Percentiles rank a stretch among this genome's conserved stretches.
These are phyloP conservation scores for Fusarium algeriense DNA, from an alignment of 2,329 filamentous ascomycete genomes.

Conservation along the genomic window DNA sequence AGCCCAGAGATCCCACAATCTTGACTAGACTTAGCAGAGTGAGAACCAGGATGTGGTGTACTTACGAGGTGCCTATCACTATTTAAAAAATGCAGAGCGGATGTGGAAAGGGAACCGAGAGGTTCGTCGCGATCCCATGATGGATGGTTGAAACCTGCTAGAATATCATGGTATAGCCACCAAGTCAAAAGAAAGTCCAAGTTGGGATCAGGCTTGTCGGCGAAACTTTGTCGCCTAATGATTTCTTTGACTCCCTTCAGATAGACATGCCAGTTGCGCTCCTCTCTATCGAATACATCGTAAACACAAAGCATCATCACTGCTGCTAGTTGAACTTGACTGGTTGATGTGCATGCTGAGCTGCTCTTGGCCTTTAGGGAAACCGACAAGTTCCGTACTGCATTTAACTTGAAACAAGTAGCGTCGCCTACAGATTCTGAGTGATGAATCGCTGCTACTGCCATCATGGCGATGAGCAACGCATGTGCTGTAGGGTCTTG, in stretches of 20 bases:
- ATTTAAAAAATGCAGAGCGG: neutral
- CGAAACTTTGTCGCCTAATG: neutral
- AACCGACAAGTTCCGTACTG: neutral
- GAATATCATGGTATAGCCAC: neutral
- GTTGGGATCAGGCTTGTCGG: fast-evolving
- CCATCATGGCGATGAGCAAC: neutral
- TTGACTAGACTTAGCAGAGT: neutral
- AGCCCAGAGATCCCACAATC: neutral
- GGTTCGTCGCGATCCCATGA: neutral
- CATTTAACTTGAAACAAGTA: neutral
- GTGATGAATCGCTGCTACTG: neutral
- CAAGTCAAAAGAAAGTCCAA: neutral
- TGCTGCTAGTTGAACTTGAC: neutral
- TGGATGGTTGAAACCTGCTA: neutral
- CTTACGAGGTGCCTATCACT: neutral
- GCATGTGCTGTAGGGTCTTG: neutral
- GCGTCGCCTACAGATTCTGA: neutral
- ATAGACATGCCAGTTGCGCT: neutral
- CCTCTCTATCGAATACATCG: constrained; percentile 2
- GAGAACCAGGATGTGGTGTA: fast-evolving
- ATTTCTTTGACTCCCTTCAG: neutral
- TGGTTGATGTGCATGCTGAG: neutral
- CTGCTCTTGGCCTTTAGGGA: neutral
- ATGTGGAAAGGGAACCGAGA: too few species aligned
- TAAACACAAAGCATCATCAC: constrained; percentile 12